Conservation (phyloP, 2,329 filamentous ascomycete genomes). For the Cladosporium sp. region DNA sequence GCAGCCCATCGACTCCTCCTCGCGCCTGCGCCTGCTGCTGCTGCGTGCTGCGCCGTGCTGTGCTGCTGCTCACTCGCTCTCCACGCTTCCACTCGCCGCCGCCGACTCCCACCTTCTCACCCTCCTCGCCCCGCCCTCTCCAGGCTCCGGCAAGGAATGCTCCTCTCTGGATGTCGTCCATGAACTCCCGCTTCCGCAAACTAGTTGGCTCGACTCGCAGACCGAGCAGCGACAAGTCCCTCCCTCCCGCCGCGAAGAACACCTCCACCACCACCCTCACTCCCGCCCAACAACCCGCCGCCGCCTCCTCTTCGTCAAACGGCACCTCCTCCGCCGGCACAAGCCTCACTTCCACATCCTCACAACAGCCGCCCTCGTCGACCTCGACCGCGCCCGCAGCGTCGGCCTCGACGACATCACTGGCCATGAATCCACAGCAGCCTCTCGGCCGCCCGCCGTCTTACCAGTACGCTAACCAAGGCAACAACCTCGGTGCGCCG, state of each 20-base stretch:
- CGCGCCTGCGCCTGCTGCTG: neutral
- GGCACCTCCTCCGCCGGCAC: slow-evolving; percentile 40
- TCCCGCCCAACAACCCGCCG: slow-evolving; percentile 29
- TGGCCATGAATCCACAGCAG: slow-evolving; percentile 56
- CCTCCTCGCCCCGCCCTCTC: slow-evolving; percentile 14
- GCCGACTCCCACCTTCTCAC: neutral
- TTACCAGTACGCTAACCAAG: slow-evolving; percentile 57
- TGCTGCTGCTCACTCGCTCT: neutral
- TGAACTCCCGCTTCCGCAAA: slow-evolving; percentile 77
- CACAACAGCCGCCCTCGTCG: slow-evolving; percentile 26
- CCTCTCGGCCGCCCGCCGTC: slow-evolving; percentile 62
- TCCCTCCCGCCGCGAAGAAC: slow-evolving; percentile 38
- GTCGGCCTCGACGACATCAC: slow-evolving; percentile 50
- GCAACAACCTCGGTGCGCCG: slow-evolving; percentile 38
- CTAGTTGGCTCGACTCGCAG: slow-evolving; percentile 81
- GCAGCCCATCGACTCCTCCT: neutral
- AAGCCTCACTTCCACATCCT: slow-evolving; percentile 38
- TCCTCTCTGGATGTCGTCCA: slow-evolving; percentile 64
- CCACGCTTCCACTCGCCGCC: neutral
- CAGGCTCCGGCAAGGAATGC: slow-evolving; percentile 19
- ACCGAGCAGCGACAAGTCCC: slow-evolving; percentile 65
- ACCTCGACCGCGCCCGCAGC: slow-evolving; percentile 29
- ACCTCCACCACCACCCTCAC: slow-evolving; percentile 42
- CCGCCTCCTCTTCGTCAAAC: slow-evolving; percentile 30
- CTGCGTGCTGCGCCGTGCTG: neutral